Evolutionary conservation across 371 early-diverging fungal species (phyloP), one percentile per base, ranked within the genome.

Genomic region (Circinella minor): DNA sequence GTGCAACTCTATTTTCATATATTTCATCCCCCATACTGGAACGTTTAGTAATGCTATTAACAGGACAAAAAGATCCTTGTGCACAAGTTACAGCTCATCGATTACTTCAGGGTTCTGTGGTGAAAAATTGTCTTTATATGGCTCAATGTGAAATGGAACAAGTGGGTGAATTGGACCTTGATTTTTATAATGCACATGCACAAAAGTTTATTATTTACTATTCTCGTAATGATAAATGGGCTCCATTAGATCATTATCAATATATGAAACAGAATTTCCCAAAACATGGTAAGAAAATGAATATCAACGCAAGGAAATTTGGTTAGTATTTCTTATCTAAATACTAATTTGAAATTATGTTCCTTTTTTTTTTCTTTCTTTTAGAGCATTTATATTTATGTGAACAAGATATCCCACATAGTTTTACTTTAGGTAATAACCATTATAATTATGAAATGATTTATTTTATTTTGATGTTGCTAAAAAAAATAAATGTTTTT

Each of bases 161-260:
- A 38, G 91, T 96, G 36, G 75, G 70, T 36, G 85, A 77, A 34
- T 78, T 95, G 65, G 92, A 95, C 63, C 80, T 81, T 55, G 88
- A 87, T 34, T 81, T 90, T 69, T 88, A 93, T 64, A 63, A 74
- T 7, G 70, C 75, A 36, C 79, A 89, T 70, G 80, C 86, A 0
- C 80, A 86, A 46, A 92, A 91, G 69, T 89, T 92, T 57, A 83
- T 93, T 61, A 86, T 95, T 68, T 95, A 94, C 70, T 96, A 93
- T 72, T 93, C 94, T 11, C 76, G 75, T 15, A 80, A 80, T 51
- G 96, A 96, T 65, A 73, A 81, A 37, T 96, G 96, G 96, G 90
- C 90, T 14, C 95, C 95, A 4, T 71, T 82, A 34, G 84, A 86
- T 27, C 92, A 93, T 65, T 90, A 90, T 73, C 79, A 88, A 8